Percentiles rank a stretch among this genome's conserved stretches.
phyloP scores from a whole-genome alignment of 805 yeast species.

The Candida chilensis region DNA sequence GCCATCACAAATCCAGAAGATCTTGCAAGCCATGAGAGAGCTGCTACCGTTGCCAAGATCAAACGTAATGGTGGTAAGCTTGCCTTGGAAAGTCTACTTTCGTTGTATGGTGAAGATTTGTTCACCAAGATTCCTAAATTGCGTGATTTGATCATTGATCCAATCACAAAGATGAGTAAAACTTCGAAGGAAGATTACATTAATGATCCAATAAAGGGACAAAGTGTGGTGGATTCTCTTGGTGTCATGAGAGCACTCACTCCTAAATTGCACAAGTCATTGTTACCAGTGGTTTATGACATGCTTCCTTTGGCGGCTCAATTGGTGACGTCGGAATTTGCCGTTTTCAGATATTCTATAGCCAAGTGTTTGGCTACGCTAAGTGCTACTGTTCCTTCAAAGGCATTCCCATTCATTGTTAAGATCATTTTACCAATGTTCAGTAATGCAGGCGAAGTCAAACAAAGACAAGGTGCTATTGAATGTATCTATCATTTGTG shows the following conservation, averaged over 20 bases:
- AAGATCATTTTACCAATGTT: slow-evolving; percentile 70
- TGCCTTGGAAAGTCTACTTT: slow-evolving; percentile 54
- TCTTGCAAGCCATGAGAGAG: slow-evolving; percentile 48
- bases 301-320: slow-evolving; percentile 41
- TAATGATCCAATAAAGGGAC: slow-evolving; percentile 50
- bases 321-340: slow-evolving; percentile 56
- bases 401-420: slow-evolving; percentile 74
- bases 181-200: slow-evolving; percentile 17
- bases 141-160: slow-evolving; percentile 53
- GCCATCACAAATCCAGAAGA: slow-evolving; percentile 54
- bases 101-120: slow-evolving; percentile 40
- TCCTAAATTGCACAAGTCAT: slow-evolving; percentile 42
- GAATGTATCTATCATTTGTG: slow-evolving; percentile 87
- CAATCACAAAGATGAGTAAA: slow-evolving; percentile 34
- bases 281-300: slow-evolving; percentile 42
- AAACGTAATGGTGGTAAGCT: slow-evolving; percentile 80
- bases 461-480: slow-evolving; percentile 85
- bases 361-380: slow-evolving; percentile 83
- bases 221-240: slow-evolving; percentile 74
- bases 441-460: slow-evolving; percentile 61
- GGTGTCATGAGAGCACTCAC: slow-evolving; percentile 73
- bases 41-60: slow-evolving; percentile 63
- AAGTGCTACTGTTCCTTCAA: slow-evolving; percentile 58
- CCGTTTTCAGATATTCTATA: slow-evolving; percentile 84
- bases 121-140: slow-evolving; percentile 63